Evolutionary conservation across 164 flowering plant genomes (phyloP).

Genomic region (Vitis vinifera): ASM3070453v1 NC_081806.1:5519501-5520000

Average conservation of each 20-base stretch:
- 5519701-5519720: neutral
- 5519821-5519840: no score
- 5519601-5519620: conserved; percentile 63
- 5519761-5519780: neutral
- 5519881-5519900: no score
- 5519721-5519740: neutral
- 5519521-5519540: neutral
- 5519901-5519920: no score
- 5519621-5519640: conserved; percentile 67
- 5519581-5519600: conserved; percentile 91
- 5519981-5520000: no score
- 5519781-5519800: neutral
- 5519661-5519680: neutral
- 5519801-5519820: no score
- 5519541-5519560: conserved; percentile 69
- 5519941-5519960: no score
- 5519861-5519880: no score
- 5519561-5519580: conserved; percentile 77
- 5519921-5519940: no score
- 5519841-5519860: no score
- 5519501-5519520: conserved; percentile 3
- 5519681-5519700: neutral
- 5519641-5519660: conserved; percentile 79
- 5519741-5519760: neutral
- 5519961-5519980: no score